Base-by-base conservation (phyloP, 2,329 filamentous ascomycete species). In the Chrysoporthe puriensis region DNA sequence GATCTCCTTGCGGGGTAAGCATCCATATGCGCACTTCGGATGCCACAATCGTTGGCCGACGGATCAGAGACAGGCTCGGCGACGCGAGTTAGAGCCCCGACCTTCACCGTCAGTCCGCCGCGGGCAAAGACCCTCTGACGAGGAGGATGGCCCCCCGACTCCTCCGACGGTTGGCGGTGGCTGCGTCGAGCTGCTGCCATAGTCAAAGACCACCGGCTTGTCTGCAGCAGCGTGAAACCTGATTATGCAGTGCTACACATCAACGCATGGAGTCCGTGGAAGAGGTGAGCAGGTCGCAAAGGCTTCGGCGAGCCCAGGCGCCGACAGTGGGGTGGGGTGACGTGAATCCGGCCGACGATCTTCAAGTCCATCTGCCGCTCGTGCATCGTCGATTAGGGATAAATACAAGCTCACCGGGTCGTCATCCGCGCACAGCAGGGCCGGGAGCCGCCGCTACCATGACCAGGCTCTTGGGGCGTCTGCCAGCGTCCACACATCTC, bases 241-340 rank as follows among this genome's bases (percentile, higher is more conserved):
- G 50, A 54, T 32, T 4, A 52, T 52, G 48, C 50, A 54, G 32
- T 54, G 50, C 13, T 54, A 54, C 50, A 34, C 50, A 54, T 54
- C 21, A 54, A 16, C 26, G 11, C 26, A 21, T 6, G 50, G 21
- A 32, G 50, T 26, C 32, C 26, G 6, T 54, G 50, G 50, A 6
- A 32, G 50, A 54, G 48, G 21, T 26, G 48, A 52, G 48, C n/a
- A 52, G 48, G 48, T 52, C 48, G 13, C 3, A 21, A 32, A 5
- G 48, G 26, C 48, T 52, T 52, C 36, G 36, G 36, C 36, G 36
- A 9, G 36, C 36, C 36, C 36, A 40, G 36, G 6, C 36, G 36
- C 36, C 36, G 36, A 40, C 36, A 9, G 36, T 40, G 36, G 36
- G 5, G 36, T 26, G 26, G 26, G 26, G 26, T 26, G 9, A 40